Conservation (phyloP, 192 early-diverging fungal species). For the Glomus cerebriforme region DNA sequence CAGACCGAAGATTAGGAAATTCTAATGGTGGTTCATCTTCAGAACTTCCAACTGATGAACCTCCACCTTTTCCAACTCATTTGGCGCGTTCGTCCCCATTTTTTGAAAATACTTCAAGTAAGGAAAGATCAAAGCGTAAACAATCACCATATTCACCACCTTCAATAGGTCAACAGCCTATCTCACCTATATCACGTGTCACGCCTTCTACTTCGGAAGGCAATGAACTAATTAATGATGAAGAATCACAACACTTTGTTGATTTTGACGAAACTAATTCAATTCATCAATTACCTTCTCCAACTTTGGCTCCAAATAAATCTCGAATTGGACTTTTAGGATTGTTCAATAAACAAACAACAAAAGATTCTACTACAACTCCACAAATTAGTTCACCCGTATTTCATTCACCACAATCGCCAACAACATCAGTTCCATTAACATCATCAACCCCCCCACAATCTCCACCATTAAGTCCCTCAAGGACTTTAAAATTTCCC, state of each 20-base stretch:
- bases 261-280: not conserved
- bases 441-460: constrained; percentile 16
- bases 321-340: not conserved
- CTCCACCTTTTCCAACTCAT: constrained; percentile 20
- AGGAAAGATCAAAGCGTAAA: not conserved
- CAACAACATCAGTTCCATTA: not conserved
- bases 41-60: not conserved
- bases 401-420: not conserved
- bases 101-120: not conserved
- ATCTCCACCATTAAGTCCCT: constrained; percentile 29
- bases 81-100: not conserved
- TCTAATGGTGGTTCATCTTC: not conserved
- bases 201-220: not conserved
- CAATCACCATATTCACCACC: not conserved
- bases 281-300: not conserved
- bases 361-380: not conserved
- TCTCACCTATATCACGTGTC: not conserved
- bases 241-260: no score
- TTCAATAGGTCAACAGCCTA: no score
- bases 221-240: not conserved
- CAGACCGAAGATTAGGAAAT: not conserved
- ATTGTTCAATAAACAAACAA: constrained; percentile 27
- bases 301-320: not conserved
- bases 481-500: not conserved
- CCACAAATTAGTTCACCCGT: not conserved